Evolutionary conservation across 2,329 filamentous ascomycete genomes (phyloP), one percentile per base, ranked within the genome.

Genomic region (Botrytis medusae): DNA sequence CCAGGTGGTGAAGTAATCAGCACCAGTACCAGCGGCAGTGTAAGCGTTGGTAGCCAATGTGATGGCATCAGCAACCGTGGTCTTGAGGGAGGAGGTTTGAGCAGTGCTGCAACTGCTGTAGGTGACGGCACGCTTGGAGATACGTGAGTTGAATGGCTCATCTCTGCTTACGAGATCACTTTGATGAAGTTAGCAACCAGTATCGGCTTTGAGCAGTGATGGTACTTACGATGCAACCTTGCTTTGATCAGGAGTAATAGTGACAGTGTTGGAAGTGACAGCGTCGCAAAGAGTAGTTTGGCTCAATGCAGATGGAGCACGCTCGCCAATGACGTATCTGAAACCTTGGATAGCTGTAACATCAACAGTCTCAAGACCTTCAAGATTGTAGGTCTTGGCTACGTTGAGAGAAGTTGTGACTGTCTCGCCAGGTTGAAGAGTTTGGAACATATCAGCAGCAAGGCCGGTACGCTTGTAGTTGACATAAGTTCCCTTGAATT

Each of bases 311-410:
- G 73, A 72, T 12, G 77, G 77, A 22, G 72, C 73, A 48, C 40
- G 69, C 32, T 75, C 57, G 62, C 77, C 77, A 18, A 62, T 72
- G 4, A 75, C 75, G 29, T 78, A 78, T 71, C 65, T 71, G 73
- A 78, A 78, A 25, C 76, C 77, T 72, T 78, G 77, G n/a, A 77
- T 65, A 40, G 77, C 77, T n/a, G 77, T 73, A 8, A 78, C 69
- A 60, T 75, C 34, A 16, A 75, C 76, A 8, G 69, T 75, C 25
- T 71, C 60, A 29, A 77, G 48, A 34, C 76, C 77, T 34, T 68
- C 69, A 59, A 78, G 76, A 6, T 77, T 72, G 44, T 78, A 78
- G 16, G 60, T 77, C 70, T 77, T 75, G 48, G 77, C 77, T 32
- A 74, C 75, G 34, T 77, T 78, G 65, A 78, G 73, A 54, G 74